Evolutionary conservation across 2,329 filamentous ascomycete genomes (phyloP).

Genomic region (Remersonia thermophila): DNA sequence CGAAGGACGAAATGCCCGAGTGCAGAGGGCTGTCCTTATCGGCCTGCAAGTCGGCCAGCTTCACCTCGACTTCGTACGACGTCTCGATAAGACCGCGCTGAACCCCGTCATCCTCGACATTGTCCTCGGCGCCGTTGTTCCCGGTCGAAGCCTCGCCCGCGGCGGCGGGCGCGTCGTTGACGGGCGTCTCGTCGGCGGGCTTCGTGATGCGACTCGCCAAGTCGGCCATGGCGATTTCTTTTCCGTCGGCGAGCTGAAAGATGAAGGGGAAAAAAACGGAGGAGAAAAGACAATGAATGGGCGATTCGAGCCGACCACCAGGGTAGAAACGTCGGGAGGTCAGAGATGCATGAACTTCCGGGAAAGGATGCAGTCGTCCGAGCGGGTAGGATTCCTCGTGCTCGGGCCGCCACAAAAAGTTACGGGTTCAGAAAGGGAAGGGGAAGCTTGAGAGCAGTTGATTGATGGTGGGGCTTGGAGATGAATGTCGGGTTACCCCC

Average conservation of each 20-base stretch:
- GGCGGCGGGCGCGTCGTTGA: constrained; percentile 12
- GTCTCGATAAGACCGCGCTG: constrained; percentile 51
- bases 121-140: constrained; percentile 17
- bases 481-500: too few relatives aligned
- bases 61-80: constrained; percentile 82
- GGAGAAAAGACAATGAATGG: too few relatives aligned
- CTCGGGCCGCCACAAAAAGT: background rate
- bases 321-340: background rate
- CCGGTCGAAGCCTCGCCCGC: background rate
- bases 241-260: background rate
- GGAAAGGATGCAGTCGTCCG: background rate
- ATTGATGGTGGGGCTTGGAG: constrained; percentile 9
- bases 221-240: constrained; percentile 29
- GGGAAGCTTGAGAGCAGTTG: background rate
- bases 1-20: constrained; percentile 63
- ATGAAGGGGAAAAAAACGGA: background rate
- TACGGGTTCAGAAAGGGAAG: constrained; percentile 3
- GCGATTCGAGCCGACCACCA: background rate
- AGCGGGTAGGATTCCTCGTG: background rate
- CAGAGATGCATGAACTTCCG: background rate
- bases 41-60: constrained; percentile 76
- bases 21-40: constrained; percentile 80
- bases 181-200: constrained; percentile 23
- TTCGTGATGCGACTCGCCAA: constrained; percentile 40
- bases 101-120: constrained; percentile 10